A percentile compares a stretch with the other conserved stretches of the same genome.
phyloP scores from a whole-genome alignment of 2,329 filamentous ascomycete species.

The Clonostachys rosea region DNA sequence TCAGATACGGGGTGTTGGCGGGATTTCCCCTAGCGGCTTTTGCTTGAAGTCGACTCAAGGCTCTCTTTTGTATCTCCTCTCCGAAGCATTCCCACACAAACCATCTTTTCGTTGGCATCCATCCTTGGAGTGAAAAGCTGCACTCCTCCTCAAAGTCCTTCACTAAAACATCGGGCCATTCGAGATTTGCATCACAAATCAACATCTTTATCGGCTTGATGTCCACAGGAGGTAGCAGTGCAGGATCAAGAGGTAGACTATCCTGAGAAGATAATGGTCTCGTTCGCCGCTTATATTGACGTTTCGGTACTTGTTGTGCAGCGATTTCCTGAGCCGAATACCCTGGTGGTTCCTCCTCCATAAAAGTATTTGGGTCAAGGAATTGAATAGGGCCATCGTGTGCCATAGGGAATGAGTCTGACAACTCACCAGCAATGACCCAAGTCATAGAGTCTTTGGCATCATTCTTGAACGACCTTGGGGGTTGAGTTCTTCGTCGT shows the following conservation, averaged over 20 bases:
- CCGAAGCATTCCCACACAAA: conserved; percentile 23
- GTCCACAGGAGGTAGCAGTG: no score
- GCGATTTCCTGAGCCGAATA: background rate
- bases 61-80: conserved; percentile 18
- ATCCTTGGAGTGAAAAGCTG: conserved; percentile 37
- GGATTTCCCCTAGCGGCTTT: background rate
- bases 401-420: background rate
- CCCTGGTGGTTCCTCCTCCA: conserved; percentile 19
- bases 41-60: background rate
- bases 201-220: no score
- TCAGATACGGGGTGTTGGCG: background rate
- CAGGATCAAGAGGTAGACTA: no score
- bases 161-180: no score
- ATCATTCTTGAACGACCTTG: background rate
- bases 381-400: conserved; percentile 20
- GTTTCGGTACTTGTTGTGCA: background rate
- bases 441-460: background rate
- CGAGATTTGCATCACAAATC: no score
- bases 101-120: conserved; percentile 32
- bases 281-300: background rate
- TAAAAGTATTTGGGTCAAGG: conserved; percentile 33
- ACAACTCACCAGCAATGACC: background rate
- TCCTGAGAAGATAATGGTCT: no score
- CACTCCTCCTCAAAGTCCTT: conserved; percentile 2
- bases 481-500: background rate